Conservation (phyloP, 108 stramenopile species). For the Stephanodiscus triporus region DNA sequence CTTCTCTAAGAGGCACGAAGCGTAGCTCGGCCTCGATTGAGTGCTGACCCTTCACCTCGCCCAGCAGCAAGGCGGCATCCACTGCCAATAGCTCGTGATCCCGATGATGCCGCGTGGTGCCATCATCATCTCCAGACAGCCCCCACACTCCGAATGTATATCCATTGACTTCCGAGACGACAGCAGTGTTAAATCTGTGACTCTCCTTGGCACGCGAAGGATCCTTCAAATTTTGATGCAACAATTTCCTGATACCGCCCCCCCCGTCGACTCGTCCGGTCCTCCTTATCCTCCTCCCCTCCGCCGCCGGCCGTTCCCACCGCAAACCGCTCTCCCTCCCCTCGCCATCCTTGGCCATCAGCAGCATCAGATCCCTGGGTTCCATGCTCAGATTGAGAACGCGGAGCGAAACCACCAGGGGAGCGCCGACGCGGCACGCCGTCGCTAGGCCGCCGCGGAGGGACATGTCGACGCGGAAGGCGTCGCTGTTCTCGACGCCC, state of each 20-base stretch:
- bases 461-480: conserved; percentile 72
- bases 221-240: not conserved
- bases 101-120: conserved; percentile 63
- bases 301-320: conserved; percentile 20
- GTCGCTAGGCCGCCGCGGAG: conserved; percentile 41
- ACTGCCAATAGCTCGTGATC: conserved; percentile 79
- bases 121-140: conserved; percentile 70
- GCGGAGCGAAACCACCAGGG: conserved; percentile 61
- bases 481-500: conserved; percentile 78
- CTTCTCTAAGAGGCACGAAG: conserved; percentile 76
- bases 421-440: conserved; percentile 64
- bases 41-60: conserved; percentile 81
- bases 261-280: not conserved
- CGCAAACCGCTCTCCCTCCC: conserved; percentile 29
- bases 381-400: conserved; percentile 79
- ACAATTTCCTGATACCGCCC: not conserved
- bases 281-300: conserved; percentile 11
- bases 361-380: conserved; percentile 71
- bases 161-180: conserved; percentile 74
- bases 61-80: conserved; percentile 75
- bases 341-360: conserved; percentile 74
- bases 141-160: conserved; percentile 85
- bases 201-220: conserved; percentile 26
- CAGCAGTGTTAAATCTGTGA: conserved; percentile 62
- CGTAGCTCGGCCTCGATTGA: conserved; percentile 75